Conservation (phyloP, 2,329 filamentous ascomycete species). For the Basipetospora chlamydospora region DNA sequence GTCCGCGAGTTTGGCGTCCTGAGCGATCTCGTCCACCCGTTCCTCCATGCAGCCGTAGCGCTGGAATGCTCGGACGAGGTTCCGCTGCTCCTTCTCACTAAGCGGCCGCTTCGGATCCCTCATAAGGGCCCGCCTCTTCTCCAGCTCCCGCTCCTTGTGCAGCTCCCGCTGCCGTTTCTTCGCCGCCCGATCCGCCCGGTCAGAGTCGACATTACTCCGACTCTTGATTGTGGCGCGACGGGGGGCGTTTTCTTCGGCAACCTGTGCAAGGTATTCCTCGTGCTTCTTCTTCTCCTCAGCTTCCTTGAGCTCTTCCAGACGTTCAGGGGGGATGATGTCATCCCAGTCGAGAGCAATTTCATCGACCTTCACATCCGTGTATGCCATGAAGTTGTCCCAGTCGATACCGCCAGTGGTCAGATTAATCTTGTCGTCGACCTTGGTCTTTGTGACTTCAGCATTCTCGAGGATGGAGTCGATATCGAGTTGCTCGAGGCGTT, state of each 20-base stretch:
- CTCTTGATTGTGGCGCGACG: constrained; percentile 54
- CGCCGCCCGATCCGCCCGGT: constrained; percentile 48
- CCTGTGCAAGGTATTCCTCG: constrained; percentile 65
- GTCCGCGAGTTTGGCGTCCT: constrained; percentile 70
- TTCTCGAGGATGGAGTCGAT: constrained; percentile 96
- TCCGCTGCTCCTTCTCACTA: constrained; percentile 82
- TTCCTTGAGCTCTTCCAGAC: constrained; percentile 76
- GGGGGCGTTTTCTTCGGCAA: constrained; percentile 75
- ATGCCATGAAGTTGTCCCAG: constrained; percentile 92
- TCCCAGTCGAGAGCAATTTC: constrained; percentile 76
- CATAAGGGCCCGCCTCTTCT: constrained; percentile 58
- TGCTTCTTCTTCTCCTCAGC: constrained; percentile 77
- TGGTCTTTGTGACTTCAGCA: constrained; percentile 91
- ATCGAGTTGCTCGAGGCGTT: constrained; percentile 90
- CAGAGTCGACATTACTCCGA: constrained; percentile 38
- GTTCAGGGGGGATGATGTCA: constrained; percentile 90
- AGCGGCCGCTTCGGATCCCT: constrained; percentile 80
- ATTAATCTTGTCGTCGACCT: constrained; percentile 80
- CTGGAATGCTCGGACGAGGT: constrained; percentile 80
- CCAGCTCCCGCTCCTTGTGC: constrained; percentile 57
- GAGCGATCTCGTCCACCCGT: constrained; percentile 71
- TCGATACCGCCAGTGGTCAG: constrained; percentile 76
- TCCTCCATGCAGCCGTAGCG: constrained; percentile 85
- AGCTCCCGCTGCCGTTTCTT: constrained; percentile 54
- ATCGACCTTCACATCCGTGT: constrained; percentile 94